These are phyloP conservation scores for Starmerella riodocensis DNA, from an alignment of 805 yeast genomes.

Conservation along the genomic window DNA sequence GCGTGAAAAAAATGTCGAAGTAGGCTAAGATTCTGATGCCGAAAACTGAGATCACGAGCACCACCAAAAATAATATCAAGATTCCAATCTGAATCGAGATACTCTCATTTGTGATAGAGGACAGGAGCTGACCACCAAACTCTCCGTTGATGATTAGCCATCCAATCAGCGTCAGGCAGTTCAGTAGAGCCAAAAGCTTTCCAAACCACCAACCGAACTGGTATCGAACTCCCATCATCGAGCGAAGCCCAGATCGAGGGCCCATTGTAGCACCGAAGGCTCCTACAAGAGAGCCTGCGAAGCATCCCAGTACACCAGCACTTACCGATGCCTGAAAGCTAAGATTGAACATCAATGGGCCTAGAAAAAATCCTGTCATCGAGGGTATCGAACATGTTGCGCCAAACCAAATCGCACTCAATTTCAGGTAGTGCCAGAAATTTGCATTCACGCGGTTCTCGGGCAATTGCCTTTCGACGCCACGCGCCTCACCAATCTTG, in stretches of 20 bases:
- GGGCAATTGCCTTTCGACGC: slow-evolving; percentile 63
- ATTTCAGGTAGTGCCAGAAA: slow-evolving; percentile 25
- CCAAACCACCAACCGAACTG: slow-evolving; percentile 81
- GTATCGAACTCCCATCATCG: slow-evolving; percentile 70
- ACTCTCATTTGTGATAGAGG: slow-evolving; percentile 48
- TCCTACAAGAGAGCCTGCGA: slow-evolving; percentile 62
- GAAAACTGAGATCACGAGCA: slow-evolving; percentile 56
- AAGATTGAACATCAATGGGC: slow-evolving; percentile 56
- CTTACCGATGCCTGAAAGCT: slow-evolving; percentile 53
- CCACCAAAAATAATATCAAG: slow-evolving; percentile 48
- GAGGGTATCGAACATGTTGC: slow-evolving; percentile 84
- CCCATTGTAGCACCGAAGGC: slow-evolving; percentile 81
- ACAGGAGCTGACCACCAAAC: slow-evolving; percentile 73
- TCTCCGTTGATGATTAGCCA: slow-evolving; percentile 90
- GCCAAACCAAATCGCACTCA: slow-evolving; percentile 67
- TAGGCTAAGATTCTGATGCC: slow-evolving; percentile 62
- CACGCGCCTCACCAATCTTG: slow-evolving; percentile 54
- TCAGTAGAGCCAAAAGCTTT: slow-evolving; percentile 56
- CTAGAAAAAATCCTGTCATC: slow-evolving; percentile 69
- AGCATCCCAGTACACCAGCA: slow-evolving; percentile 49
- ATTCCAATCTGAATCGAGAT: slow-evolving; percentile 67
- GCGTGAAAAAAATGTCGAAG: slow-evolving; percentile 54
- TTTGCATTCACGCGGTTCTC: slow-evolving; percentile 36
- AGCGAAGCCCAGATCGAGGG: slow-evolving; percentile 79
- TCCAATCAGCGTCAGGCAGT: slow-evolving; percentile 69